Evolutionary conservation across 2,329 filamentous ascomycete species (phyloP), one percentile per base, ranked within the genome.

Genomic region (Venturia oleaginea): DNA sequence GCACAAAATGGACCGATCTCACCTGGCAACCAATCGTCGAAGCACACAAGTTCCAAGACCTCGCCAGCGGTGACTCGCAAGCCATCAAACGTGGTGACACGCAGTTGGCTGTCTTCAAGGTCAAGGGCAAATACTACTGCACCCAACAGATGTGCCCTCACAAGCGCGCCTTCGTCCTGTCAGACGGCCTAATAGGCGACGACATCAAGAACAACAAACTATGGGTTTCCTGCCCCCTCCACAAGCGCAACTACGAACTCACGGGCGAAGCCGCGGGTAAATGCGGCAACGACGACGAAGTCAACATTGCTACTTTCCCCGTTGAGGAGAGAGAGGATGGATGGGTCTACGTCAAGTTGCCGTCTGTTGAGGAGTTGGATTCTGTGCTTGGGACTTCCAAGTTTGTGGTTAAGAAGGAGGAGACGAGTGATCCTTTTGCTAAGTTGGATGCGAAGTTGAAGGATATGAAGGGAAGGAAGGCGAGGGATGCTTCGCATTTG

Each of bases 111-210:
- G 79, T 96, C 63, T 96, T 92, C 84, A 89, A 91, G 70, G 83
- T 96, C 67, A 84, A 85, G 63, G 91, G 91, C 24, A 84, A 83
- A 63, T 95, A 87, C 80, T 93, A 93, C 75, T 89, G 90, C 65
- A 89, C 89, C 17, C 92, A 96, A 77, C 91, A 96, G 73, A 96
- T 96, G 92, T 96, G 92, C 74, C 92, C 92, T 11, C 91, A 96
- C 78, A 94, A 93, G 77, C 87, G 91, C 13, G 87, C 91, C 0
- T 96, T 96, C 71, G 88, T 92, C n/a, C 84, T 96, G 32, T 89
- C 88, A 0, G 92, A 96, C 72, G 91, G 91, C 1, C 78, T 96
- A 10, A 83, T 96, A 59, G 92, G 92, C 48, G 87, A 91, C 68
- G 83, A 85, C 67, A 67, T 73, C 66, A 74, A 80, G 55, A 81